Evolutionary conservation across 139 green algal genomes (phyloP).

Genomic region (Coelastrella sp.): DNA sequence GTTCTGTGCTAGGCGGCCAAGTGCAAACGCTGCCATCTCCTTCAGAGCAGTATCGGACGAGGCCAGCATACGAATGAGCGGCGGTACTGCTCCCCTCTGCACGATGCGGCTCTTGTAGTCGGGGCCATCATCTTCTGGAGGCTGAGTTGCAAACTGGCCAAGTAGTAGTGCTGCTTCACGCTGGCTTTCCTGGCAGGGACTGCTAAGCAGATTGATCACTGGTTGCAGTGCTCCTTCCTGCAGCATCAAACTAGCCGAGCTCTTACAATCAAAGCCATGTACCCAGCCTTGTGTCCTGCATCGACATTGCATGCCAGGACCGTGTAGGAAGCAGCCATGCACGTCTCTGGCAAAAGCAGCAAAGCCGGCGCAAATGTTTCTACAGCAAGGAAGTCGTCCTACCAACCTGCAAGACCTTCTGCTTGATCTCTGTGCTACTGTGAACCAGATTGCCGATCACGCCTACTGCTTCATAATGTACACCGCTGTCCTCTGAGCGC

Average conservation of each 20-base stretch:
- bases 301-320: too few relatives aligned
- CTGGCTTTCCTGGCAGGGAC: constrained; percentile 91
- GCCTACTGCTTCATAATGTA: constrained; percentile 98
- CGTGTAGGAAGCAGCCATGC: too few relatives aligned
- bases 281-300: too few relatives aligned
- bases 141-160: constrained; percentile 96
- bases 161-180: constrained; percentile 96
- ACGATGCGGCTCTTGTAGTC: constrained; percentile 83
- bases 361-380: too few relatives aligned
- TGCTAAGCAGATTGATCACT: constrained; percentile 94
- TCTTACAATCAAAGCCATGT: too few relatives aligned
- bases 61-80: constrained; percentile 96
- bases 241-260: background rate
- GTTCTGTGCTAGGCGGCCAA: constrained; percentile 96
- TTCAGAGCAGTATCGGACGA: constrained; percentile 81
- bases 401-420: constrained; percentile 60
- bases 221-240: constrained; percentile 95
- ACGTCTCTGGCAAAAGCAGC: too few relatives aligned
- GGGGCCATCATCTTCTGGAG: constrained; percentile 35
- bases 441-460: constrained; percentile 99
- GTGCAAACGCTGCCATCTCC: constrained; percentile 99
- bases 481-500: constrained; percentile 85
- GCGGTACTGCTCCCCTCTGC: constrained; percentile 93
- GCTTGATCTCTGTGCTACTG: constrained; percentile 76
- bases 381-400: too few relatives aligned